Evolutionary conservation across 2,329 filamentous ascomycete species (phyloP).

Genomic region (Aspergillus aculeatus): DNA sequence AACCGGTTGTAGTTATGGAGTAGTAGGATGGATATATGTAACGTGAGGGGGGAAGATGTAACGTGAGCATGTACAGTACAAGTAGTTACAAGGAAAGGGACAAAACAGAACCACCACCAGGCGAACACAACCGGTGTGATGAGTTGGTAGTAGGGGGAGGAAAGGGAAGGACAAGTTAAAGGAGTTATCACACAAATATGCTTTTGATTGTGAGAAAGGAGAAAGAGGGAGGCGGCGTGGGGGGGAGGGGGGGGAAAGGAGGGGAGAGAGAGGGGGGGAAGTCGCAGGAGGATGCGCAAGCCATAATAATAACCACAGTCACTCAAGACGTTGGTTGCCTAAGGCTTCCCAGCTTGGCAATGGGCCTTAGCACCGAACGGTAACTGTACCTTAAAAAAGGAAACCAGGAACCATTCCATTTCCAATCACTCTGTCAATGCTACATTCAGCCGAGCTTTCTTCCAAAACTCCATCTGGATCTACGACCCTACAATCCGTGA

Average conservation of each 20-base stretch:
- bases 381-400: too few species aligned
- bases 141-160: neutral
- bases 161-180: neutral
- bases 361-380: too few species aligned
- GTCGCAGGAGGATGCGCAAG: slow-evolving; percentile 6
- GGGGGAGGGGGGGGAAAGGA: neutral
- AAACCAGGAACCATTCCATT: neutral
- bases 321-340: slow-evolving; percentile 1
- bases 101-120: neutral
- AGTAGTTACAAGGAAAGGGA: neutral
- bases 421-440: neutral
- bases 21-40: slow-evolving; percentile 1
- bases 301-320: neutral
- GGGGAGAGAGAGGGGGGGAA: slow-evolving; percentile 6
- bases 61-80: neutral
- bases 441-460: too few species aligned
- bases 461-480: too few species aligned
- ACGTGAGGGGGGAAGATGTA: slow-evolving; percentile 6
- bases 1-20: neutral
- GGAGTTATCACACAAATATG: too few species aligned
- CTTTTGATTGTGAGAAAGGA: neutral
- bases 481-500: neutral
- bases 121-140: too few species aligned
- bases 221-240: neutral
- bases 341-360: neutral